phyloP scores from a whole-genome alignment of 805 yeast species.

The Ogataea saltuana region DNA sequence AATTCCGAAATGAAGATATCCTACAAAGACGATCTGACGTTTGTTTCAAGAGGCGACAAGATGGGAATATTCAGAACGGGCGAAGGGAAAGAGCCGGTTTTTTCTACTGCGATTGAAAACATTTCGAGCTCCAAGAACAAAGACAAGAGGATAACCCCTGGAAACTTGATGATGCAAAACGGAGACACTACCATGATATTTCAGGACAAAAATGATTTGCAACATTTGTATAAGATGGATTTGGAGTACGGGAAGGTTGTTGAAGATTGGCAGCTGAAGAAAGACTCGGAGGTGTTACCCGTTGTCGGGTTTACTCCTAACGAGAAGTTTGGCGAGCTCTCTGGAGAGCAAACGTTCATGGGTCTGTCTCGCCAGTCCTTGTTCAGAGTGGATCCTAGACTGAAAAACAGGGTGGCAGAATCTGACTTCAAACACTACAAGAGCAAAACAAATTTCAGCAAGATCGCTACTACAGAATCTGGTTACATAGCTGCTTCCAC shows the following conservation, averaged over 20 bases:
- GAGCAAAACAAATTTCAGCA: constrained; percentile 54
- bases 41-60: constrained; percentile 74
- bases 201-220: constrained; percentile 49
- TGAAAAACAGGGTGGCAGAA: constrained; percentile 61
- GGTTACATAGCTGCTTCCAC: constrained; percentile 82
- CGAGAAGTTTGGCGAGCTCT: constrained; percentile 71
- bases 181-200: constrained; percentile 70
- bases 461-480: constrained; percentile 67
- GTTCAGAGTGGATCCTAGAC: constrained; percentile 80
- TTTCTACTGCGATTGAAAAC: constrained; percentile 65
- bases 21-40: constrained; percentile 66
- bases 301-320: constrained; percentile 66
- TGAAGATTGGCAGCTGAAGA: constrained; percentile 75
- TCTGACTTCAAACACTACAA: constrained; percentile 55
- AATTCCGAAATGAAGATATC: constrained; percentile 76
- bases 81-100: constrained; percentile 54
- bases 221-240: constrained; percentile 70
- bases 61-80: constrained; percentile 77
- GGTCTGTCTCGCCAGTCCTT: constrained; percentile 68
- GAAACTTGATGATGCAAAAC: constrained; percentile 72
- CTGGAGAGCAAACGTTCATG: constrained; percentile 70
- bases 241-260: constrained; percentile 74
- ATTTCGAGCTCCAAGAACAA: constrained; percentile 54
- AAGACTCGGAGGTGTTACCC: constrained; percentile 37
- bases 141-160: constrained; percentile 46